Conservation (phyloP, 1,139 yeast species). For the Diutina pseudorugosa region DNA sequence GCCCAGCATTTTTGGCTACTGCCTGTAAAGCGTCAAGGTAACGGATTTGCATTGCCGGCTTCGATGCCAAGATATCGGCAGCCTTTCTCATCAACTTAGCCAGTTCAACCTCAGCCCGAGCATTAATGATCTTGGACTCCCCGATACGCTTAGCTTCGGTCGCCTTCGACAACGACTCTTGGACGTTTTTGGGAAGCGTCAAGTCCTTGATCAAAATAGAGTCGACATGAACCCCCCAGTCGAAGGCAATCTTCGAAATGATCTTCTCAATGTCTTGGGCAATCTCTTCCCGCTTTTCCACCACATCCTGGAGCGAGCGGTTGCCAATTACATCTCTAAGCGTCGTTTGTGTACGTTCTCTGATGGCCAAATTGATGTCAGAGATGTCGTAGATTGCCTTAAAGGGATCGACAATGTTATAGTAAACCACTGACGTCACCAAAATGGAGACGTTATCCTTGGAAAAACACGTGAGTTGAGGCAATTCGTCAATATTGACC, state of each 20-base stretch:
- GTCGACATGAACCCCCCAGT: constrained; percentile 68
- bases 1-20: constrained; percentile 51
- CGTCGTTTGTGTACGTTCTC: constrained; percentile 66
- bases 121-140: constrained; percentile 66
- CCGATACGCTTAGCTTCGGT: constrained; percentile 71
- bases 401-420: constrained; percentile 58
- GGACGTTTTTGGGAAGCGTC: constrained; percentile 43
- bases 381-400: constrained; percentile 51
- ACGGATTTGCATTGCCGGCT: constrained; percentile 72
- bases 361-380: constrained; percentile 45
- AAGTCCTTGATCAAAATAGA: constrained; percentile 61
- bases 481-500: constrained; percentile 52
- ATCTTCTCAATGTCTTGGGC: constrained; percentile 54
- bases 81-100: constrained; percentile 74
- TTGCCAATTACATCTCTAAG: constrained; percentile 65
- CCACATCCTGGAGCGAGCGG: constrained; percentile 56
- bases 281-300: constrained; percentile 64
- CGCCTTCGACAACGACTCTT: constrained; percentile 57
- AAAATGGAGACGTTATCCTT: constrained; percentile 55
- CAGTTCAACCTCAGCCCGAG: constrained; percentile 65
- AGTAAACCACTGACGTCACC: constrained; percentile 57
- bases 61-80: constrained; percentile 64
- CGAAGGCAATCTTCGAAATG: constrained; percentile 50
- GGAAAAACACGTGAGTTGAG: constrained; percentile 58
- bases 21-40: constrained; percentile 71